A percentile compares a stretch with the other conserved stretches of the same genome.
Evolutionary conservation across 2,329 filamentous ascomycete species (phyloP).

Genomic region (Sporothrix sp.): DNA sequence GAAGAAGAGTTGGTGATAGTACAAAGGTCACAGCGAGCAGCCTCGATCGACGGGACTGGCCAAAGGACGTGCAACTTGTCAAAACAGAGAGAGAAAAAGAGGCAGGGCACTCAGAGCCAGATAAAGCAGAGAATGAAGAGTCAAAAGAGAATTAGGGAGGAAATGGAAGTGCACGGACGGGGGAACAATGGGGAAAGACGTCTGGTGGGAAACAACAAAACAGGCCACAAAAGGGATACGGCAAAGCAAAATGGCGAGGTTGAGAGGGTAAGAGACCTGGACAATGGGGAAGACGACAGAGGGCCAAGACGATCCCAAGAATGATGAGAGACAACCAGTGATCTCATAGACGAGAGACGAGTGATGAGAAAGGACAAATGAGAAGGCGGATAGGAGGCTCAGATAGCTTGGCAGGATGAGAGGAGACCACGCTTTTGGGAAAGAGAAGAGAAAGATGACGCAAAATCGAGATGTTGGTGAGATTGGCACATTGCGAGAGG

Average conservation of each 20-base stretch:
- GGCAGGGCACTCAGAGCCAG: background rate
- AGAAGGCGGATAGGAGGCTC: no score
- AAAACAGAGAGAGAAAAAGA: background rate
- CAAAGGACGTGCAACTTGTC: background rate
- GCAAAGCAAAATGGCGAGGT: background rate
- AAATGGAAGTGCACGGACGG: slow-evolving; percentile 1
- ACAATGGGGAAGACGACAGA: background rate
- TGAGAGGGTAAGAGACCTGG: background rate
- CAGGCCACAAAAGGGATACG: slow-evolving; percentile 6
- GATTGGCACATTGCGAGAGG: no score
- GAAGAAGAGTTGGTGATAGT: no score
- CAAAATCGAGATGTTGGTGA: no score
- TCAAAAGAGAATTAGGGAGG: background rate
- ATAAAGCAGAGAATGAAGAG: slow-evolving; percentile 1
- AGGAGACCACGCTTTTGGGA: no score
- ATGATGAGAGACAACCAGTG: background rate
- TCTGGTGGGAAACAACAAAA: background rate
- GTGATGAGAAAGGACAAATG: no score
- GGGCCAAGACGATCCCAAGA: background rate
- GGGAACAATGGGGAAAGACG: background rate
- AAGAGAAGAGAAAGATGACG: no score
- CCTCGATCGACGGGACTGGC: slow-evolving; percentile 5
- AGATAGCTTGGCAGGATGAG: no score
- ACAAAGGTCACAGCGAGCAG: background rate
- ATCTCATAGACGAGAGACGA: no score